Evolutionary conservation across 768 basidiomycete species (phyloP).

Genomic region (Mycena alexandri): DNA sequence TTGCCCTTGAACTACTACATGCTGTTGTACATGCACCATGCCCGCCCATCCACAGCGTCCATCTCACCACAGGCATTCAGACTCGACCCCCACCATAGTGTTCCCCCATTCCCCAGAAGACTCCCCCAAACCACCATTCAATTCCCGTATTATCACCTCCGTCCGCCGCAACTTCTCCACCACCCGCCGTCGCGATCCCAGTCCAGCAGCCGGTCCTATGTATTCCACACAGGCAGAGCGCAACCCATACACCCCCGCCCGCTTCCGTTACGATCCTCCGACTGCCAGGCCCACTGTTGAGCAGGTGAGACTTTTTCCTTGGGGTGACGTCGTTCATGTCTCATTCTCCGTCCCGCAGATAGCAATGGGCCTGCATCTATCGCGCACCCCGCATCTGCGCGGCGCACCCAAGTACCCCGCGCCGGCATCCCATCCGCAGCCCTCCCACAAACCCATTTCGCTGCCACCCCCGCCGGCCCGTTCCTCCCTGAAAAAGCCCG

Average conservation of each 20-base stretch:
- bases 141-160: conserved; percentile 29
- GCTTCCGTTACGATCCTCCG: conserved; percentile 24
- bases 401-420: conserved; percentile 24
- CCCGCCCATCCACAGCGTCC: conserved; percentile 4
- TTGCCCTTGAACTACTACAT: neutral
- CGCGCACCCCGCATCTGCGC: conserved; percentile 34
- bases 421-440: conserved; percentile 34
- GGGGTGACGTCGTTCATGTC: too few species aligned
- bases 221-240: conserved; percentile 26
- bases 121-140: neutral
- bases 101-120: conserved; percentile 1
- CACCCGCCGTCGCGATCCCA: conserved; percentile 25
- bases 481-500: conserved; percentile 37
- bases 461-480: conserved; percentile 30
- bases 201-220: conserved; percentile 19
- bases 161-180: conserved; percentile 35
- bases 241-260: conserved; percentile 10
- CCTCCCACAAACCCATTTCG: conserved; percentile 18
- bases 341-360: conserved; percentile 14
- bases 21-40: conserved; percentile 3
- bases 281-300: conserved; percentile 32
- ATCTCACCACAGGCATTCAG: conserved; percentile 1
- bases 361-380: conserved; percentile 36
- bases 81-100: conserved; percentile 14
- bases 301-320: conserved; percentile 19